These are phyloP conservation scores for Penicillium samsonianum DNA, from an alignment of 495 filamentous ascomycete genomes.

Conservation along the genomic window DNA sequence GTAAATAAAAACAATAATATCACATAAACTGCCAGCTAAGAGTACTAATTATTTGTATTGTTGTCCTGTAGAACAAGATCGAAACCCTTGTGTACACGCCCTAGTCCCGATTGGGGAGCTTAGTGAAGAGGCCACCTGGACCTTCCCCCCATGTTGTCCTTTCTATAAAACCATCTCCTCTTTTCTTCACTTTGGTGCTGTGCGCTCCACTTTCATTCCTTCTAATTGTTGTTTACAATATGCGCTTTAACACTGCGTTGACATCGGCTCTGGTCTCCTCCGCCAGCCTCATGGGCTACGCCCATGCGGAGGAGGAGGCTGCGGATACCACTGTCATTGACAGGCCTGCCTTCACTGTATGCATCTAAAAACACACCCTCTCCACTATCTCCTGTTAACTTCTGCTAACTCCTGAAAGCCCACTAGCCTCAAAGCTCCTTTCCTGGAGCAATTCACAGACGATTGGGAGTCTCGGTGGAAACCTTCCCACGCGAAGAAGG, in stretches of 20 bases:
- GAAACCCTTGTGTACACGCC: slow-evolving; percentile 21
- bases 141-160: slow-evolving; percentile 28
- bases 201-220: slow-evolving; percentile 30
- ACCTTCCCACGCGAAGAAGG: slow-evolving; percentile 94
- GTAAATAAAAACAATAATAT: too few species aligned
- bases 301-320: slow-evolving; percentile 68
- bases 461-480: slow-evolving; percentile 94
- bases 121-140: slow-evolving; percentile 51
- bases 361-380: slow-evolving; percentile 30
- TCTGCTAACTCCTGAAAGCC: slow-evolving; percentile 58
- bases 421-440: slow-evolving; percentile 82
- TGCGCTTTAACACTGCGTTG: slow-evolving; percentile 74
- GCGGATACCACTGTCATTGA: slow-evolving; percentile 58
- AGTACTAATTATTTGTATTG: too few species aligned
- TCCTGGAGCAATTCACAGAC: slow-evolving; percentile 97
- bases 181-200: slow-evolving; percentile 28
- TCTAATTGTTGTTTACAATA: slow-evolving; percentile 47
- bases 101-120: slow-evolving; percentile 41
- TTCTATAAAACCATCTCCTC: slow-evolving; percentile 43
- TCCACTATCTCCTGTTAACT: slow-evolving; percentile 4
- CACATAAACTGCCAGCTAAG: too few species aligned
- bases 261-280: slow-evolving; percentile 65
- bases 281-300: slow-evolving; percentile 69
- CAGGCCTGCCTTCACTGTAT: slow-evolving; percentile 87
- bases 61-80: slow-evolving; percentile 25